Percentiles rank a stretch among this genome's conserved stretches.
Evolutionary conservation across 2,329 filamentous ascomycete genomes (phyloP).

Genomic region (Emmonsia crescens): DNA sequence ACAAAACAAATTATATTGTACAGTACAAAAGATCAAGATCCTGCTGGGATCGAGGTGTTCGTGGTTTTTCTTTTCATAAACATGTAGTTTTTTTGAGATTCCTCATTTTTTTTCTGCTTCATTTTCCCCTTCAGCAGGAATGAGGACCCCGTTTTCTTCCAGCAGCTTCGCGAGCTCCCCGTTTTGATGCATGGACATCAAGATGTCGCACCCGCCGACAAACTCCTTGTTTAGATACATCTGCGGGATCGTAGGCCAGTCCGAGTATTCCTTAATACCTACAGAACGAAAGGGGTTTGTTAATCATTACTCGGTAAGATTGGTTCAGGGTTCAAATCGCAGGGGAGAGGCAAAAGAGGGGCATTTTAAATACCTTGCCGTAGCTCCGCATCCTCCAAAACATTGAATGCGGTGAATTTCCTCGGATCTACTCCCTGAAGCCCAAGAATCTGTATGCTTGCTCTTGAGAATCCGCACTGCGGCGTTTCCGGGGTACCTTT

Average conservation of each 20-base stretch:
- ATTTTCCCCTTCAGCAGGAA: constrained; percentile 43
- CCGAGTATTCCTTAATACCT: constrained; percentile 98
- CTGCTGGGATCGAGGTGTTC: background rate
- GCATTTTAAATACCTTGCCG: constrained; percentile 59
- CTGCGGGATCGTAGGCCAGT: constrained; percentile 98
- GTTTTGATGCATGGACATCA: constrained; percentile 95
- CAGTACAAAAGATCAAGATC: no score
- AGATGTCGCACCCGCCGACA: constrained; percentile 91
- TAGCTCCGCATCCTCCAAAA: constrained; percentile 81
- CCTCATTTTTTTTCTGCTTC: background rate
- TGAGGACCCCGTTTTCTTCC: constrained; percentile 82
- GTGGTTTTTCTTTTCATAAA: background rate
- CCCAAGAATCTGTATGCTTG: constrained; percentile 87
- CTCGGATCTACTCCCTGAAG: constrained; percentile 87
- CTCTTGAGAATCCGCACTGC: constrained; percentile 93
- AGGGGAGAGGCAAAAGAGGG: background rate
- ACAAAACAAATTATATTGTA: background rate
- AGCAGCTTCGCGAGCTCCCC: constrained; percentile 85
- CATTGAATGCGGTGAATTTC: constrained; percentile 98
- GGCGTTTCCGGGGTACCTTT: constrained; percentile 95
- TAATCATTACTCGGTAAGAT: background rate
- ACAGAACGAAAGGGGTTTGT: constrained; percentile 7
- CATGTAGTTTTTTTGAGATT: background rate
- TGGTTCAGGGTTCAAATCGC: background rate
- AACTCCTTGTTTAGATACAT: constrained; percentile 94